phyloP scores from a whole-genome alignment of 1,284 basidiomycete genomes.

The Farysia itapuensis region DNA sequence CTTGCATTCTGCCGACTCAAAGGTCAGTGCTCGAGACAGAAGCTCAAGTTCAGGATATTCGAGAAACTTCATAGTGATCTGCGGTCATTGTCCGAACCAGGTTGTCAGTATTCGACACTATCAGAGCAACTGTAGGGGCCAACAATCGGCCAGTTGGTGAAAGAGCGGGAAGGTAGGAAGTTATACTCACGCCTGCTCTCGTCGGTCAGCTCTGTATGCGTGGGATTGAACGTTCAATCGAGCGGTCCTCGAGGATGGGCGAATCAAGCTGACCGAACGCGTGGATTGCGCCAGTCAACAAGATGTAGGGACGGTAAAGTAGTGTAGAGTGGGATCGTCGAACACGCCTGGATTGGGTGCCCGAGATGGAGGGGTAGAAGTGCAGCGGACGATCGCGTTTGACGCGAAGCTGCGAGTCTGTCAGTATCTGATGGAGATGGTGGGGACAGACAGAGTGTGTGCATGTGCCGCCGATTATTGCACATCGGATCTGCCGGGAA shows the following conservation, averaged over 20 bases:
- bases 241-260: slow-evolving; percentile 28
- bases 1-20: slow-evolving; percentile 76
- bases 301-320: not conserved
- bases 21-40: slow-evolving; percentile 76
- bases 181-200: slow-evolving; percentile 36
- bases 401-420: not conserved
- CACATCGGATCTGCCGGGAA: no score
- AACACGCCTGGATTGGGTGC: slow-evolving; percentile 51
- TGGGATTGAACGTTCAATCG: slow-evolving; percentile 42
- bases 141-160: not conserved
- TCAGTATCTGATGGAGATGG: no score
- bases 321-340: slow-evolving; percentile 13
- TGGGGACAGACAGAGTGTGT: no score
- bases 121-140: not conserved
- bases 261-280: slow-evolving; percentile 30
- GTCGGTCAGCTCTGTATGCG: slow-evolving; percentile 23
- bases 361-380: slow-evolving; percentile 36
- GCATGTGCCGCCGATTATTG: no score
- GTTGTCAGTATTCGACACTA: no score
- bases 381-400: not conserved
- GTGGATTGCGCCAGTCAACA: slow-evolving; percentile 40
- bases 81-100: no score
- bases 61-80: slow-evolving; percentile 86
- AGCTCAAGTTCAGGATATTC: slow-evolving; percentile 77
- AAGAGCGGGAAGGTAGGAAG: not conserved